Percentiles rank a stretch among this genome's conserved stretches.
Conservation (phyloP, 2,329 filamentous ascomycete genomes). For the Blumeriella jaapii region DNA sequence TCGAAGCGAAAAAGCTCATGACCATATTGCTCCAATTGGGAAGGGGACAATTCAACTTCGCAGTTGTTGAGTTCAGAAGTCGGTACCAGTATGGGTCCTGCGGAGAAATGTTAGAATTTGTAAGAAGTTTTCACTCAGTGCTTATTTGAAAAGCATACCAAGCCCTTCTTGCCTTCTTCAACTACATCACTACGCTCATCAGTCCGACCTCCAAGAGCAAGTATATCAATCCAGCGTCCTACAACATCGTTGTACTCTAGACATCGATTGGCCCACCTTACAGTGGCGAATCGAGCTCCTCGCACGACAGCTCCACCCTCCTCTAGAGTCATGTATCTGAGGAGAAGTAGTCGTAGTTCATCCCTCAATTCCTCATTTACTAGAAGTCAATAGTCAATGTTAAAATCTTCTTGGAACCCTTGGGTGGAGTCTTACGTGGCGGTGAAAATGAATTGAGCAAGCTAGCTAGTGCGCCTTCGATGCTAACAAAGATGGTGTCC, state of each 20-base stretch:
- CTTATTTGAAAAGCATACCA: conserved; percentile 44
- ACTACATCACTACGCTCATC: conserved; percentile 70
- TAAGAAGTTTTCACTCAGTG: not conserved
- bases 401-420: not conserved
- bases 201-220: conserved; percentile 57
- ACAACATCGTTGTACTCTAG: conserved; percentile 67
- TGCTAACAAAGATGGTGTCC: conserved; percentile 67
- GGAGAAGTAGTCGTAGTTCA: conserved; percentile 39
- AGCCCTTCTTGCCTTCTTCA: conserved; percentile 80
- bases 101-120: conserved; percentile 3
- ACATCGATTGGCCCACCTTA: conserved; percentile 84
- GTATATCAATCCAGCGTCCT: conserved; percentile 78
- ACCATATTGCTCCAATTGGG: conserved; percentile 43
- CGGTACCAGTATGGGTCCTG: conserved; percentile 54
- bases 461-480: conserved; percentile 78
- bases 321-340: conserved; percentile 52
- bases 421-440: conserved; percentile 7
- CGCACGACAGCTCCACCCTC: conserved; percentile 44
- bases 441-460: conserved; percentile 47
- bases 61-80: conserved; percentile 43
- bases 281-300: conserved; percentile 69
- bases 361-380: conserved; percentile 28
- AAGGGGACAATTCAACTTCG: conserved; percentile 30
- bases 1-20: conserved; percentile 36
- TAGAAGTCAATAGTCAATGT: not conserved